These are phyloP conservation scores for Sporothrix humicola DNA, from an alignment of 2,329 filamentous ascomycete genomes.

Conservation along the genomic window DNA sequence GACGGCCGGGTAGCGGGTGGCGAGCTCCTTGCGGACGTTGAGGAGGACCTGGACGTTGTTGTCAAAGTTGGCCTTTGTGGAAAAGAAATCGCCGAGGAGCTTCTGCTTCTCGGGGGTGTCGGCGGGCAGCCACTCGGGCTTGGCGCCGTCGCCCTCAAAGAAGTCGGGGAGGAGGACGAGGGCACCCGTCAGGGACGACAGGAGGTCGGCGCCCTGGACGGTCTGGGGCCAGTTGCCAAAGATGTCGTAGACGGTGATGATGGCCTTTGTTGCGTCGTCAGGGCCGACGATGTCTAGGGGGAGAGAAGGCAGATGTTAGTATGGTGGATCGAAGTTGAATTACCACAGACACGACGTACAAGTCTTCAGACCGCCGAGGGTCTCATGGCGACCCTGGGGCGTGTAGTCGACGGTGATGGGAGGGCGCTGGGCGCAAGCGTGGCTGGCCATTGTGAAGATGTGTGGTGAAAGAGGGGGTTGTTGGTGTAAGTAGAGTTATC, in stretches of 20 bases:
- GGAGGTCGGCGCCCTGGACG: conserved; percentile 55
- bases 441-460: conserved; percentile 37
- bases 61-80: conserved; percentile 42
- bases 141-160: conserved; percentile 47
- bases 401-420: conserved; percentile 50
- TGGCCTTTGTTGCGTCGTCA: conserved; percentile 45
- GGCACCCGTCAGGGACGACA: conserved; percentile 47
- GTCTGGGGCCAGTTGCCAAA: conserved; percentile 55
- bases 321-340: no score
- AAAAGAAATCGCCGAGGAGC: conserved; percentile 29
- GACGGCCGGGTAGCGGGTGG: conserved; percentile 45
- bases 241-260: conserved; percentile 56
- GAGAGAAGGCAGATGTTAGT: no score
- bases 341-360: conserved; percentile 43
- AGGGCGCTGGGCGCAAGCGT: conserved; percentile 46
- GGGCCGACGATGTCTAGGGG: conserved; percentile 47
- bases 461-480: background rate
- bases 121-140: conserved; percentile 47
- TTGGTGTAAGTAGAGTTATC: background rate
- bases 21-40: conserved; percentile 44
- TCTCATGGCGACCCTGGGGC: conserved; percentile 50
- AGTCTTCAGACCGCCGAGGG: conserved; percentile 50
- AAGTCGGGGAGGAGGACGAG: conserved; percentile 52
- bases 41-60: conserved; percentile 44
- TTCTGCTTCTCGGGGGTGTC: conserved; percentile 53